A percentile compares a stretch with the other conserved stretches of the same genome.
Evolutionary conservation across 371 early-diverging fungal species (phyloP).

Genomic region (Synchytrium microbalum): DNA sequence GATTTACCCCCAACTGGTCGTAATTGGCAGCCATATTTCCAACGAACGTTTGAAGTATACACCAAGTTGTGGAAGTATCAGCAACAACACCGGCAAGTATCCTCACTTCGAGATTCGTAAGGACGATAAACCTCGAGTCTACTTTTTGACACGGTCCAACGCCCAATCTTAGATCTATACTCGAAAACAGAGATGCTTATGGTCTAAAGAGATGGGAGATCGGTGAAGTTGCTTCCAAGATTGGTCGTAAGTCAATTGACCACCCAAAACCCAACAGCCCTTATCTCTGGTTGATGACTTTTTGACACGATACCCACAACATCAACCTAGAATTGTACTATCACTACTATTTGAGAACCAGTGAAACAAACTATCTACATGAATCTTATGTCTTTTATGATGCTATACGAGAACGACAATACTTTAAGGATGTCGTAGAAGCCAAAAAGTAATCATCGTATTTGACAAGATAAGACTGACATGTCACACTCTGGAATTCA

Average conservation of each 20-base stretch:
- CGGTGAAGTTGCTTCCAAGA: constrained; percentile 96
- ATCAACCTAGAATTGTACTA: constrained; percentile 43
- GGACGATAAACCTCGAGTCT: not conserved
- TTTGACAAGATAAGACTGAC: not conserved
- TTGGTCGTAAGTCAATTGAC: constrained; percentile 75
- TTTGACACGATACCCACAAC: not conserved
- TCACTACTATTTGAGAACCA: constrained; percentile 72
- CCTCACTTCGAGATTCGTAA: not conserved
- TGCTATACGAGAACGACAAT: constrained; percentile 88
- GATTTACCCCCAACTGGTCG: constrained; percentile 48
- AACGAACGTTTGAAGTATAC: constrained; percentile 93
- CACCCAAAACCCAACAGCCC: not conserved
- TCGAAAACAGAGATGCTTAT: constrained; percentile 81
- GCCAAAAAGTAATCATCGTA: constrained; percentile 46
- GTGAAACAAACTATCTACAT: constrained; percentile 88
- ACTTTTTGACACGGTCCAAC: not conserved
- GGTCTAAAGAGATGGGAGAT: constrained; percentile 95
- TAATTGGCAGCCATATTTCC: constrained; percentile 74
- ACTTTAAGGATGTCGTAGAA: constrained; percentile 87
- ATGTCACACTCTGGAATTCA: not conserved
- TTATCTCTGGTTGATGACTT: not conserved
- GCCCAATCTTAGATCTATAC: constrained; percentile 47
- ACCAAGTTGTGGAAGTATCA: constrained; percentile 96
- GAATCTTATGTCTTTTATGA: constrained; percentile 94
- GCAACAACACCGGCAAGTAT: constrained; percentile 67